Percentiles rank a stretch among this genome's conserved stretches.
Evolutionary conservation across 129 eudicot genomes (phyloP).

Genomic region (Flaveria robusta): DNA sequence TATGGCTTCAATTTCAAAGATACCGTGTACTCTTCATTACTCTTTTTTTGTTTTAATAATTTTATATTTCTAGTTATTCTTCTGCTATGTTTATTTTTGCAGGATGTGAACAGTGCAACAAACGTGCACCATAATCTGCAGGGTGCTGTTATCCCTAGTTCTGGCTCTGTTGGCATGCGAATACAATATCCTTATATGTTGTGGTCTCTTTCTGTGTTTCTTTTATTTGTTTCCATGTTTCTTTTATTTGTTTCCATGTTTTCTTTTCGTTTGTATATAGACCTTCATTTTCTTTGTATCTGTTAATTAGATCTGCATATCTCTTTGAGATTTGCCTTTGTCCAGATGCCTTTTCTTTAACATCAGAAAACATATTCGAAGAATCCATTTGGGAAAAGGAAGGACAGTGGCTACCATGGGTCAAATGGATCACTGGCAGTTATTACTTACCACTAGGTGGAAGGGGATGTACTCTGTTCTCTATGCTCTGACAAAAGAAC

Average conservation of each 20-base stretch:
- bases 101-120: constrained; percentile 93
- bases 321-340: constrained; percentile 15
- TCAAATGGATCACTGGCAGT: constrained; percentile 75
- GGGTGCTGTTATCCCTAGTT: constrained; percentile 95
- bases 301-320: not conserved
- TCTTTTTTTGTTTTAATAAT: constrained; percentile 5
- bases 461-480: constrained; percentile 95
- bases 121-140: constrained; percentile 91
- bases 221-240: constrained; percentile 16
- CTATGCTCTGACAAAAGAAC: constrained; percentile 57
- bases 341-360: constrained; percentile 39
- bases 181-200: constrained; percentile 87
- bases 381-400: constrained; percentile 96
- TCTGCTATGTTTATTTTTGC: constrained; percentile 37
- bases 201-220: constrained; percentile 18
- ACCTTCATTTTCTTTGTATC: not conserved
- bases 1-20: constrained; percentile 6
- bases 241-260: constrained; percentile 9
- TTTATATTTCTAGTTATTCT: constrained; percentile 20
- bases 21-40: not conserved
- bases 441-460: constrained; percentile 76
- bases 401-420: constrained; percentile 59
- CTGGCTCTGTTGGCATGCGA: constrained; percentile 97
- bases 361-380: constrained; percentile 75
- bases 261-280: constrained; percentile 1